A percentile compares a stretch with the other conserved stretches of the same genome.
Evolutionary conservation across 352 stramenopile species (phyloP).

Genomic region (Phytopythium helicoides): DNA sequence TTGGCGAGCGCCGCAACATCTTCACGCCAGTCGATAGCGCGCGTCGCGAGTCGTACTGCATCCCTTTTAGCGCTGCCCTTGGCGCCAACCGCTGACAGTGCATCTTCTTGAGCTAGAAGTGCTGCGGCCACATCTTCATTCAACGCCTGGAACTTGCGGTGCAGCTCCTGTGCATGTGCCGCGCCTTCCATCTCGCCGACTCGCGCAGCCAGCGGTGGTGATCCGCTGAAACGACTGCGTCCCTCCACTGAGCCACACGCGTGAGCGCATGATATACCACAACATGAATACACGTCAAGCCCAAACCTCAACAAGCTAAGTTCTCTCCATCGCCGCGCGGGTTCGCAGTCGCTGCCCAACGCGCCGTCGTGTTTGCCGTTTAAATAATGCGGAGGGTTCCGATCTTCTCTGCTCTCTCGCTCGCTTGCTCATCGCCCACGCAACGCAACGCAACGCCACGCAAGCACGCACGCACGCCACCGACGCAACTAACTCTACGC

Average conservation of each 20-base stretch:
- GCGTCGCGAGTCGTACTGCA: conserved; percentile 45
- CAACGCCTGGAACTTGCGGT: conserved; percentile 70
- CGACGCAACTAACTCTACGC: conserved; percentile 7
- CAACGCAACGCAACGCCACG: conserved; percentile 20
- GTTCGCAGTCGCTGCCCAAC: too few relatives aligned
- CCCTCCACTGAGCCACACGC: not conserved
- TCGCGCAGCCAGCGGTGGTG: too few relatives aligned
- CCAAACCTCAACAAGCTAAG: too few relatives aligned
- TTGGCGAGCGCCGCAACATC: conserved; percentile 68
- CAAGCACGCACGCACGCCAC: conserved; percentile 29
- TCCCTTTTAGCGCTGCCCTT: conserved; percentile 31
- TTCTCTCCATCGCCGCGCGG: too few relatives aligned
- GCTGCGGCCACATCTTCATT: conserved; percentile 67
- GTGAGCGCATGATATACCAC: too few relatives aligned
- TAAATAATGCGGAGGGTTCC: conserved; percentile 30
- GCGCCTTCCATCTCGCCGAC: conserved; percentile 47
- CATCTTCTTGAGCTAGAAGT: conserved; percentile 53
- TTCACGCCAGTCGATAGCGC: conserved; percentile 64
- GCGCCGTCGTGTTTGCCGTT: too few relatives aligned
- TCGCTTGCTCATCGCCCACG: not conserved
- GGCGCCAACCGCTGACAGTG: conserved; percentile 16
- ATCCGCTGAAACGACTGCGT: not conserved
- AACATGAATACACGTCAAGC: too few relatives aligned
- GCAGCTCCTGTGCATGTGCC: conserved; percentile 56
- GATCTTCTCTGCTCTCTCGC: not conserved